Conservation (phyloP, 2,329 filamentous ascomycete genomes). For the Ophiognomonia clavigignenti-juglandacearum region DNA sequence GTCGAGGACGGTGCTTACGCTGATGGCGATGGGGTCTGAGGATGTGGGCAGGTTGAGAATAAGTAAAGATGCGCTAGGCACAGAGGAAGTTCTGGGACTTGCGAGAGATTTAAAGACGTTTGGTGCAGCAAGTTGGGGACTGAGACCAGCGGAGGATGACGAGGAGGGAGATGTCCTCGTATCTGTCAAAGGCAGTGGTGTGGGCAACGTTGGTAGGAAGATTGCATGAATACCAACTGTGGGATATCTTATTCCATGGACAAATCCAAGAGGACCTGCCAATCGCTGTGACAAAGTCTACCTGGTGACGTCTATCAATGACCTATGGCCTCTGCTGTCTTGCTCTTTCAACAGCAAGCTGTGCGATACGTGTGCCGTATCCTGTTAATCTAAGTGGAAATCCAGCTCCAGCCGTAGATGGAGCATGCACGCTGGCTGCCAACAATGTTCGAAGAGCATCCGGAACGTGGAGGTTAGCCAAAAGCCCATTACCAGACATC, state of each 20-base stretch:
- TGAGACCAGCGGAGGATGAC: constrained; percentile 67
- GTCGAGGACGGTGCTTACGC: constrained; percentile 67
- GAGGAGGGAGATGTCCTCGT: constrained; percentile 73
- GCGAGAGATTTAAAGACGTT: constrained; percentile 85
- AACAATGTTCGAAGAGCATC: constrained; percentile 44
- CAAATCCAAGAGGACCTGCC: constrained; percentile 20
- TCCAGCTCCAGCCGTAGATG: constrained; percentile 37
- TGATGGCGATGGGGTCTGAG: constrained; percentile 98
- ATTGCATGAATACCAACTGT: constrained; percentile 48
- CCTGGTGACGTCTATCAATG: constrained; percentile 1
- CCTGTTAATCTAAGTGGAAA: constrained; percentile 50
- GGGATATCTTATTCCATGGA: background rate
- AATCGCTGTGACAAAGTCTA: constrained; percentile 21
- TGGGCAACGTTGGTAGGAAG: constrained; percentile 93
- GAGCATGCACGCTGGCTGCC: constrained; percentile 35
- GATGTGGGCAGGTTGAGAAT: constrained; percentile 85
- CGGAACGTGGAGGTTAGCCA: constrained; percentile 49
- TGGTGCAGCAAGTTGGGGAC: constrained; percentile 84
- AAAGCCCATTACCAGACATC: constrained; percentile 49
- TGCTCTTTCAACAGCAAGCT: constrained; percentile 38
- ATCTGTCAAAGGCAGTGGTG: constrained; percentile 86
- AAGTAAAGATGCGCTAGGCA: constrained; percentile 75
- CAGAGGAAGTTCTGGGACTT: constrained; percentile 72
- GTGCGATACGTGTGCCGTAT: constrained; percentile 50
- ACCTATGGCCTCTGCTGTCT: constrained; percentile 3